Evolutionary conservation across 176 grass and related monocot species (phyloP).

Genomic region (Aegilops speltoides): DNA sequence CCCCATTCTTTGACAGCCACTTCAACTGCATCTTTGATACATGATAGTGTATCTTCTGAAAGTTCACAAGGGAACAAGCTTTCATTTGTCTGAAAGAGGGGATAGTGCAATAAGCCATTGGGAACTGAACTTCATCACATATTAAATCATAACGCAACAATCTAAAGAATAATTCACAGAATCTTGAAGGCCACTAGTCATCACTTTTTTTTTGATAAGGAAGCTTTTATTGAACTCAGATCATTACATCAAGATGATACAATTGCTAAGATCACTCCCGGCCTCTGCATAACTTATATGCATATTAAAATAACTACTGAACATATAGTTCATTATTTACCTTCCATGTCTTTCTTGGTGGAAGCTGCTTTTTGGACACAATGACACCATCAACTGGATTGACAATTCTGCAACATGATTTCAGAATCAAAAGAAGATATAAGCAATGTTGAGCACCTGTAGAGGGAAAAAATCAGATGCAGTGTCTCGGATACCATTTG

Average conservation of each 20-base stretch:
- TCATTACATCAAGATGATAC: too few species aligned
- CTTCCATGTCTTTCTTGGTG: slow-evolving; percentile 89
- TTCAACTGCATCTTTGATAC: slow-evolving; percentile 81
- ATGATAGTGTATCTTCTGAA: slow-evolving; percentile 74
- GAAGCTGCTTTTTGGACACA: slow-evolving; percentile 74
- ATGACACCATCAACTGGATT: slow-evolving; percentile 69
- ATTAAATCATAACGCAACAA: slow-evolving; percentile 19
- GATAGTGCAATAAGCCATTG: slow-evolving; percentile 18
- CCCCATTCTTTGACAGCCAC: slow-evolving; percentile 90
- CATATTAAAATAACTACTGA: slow-evolving; percentile 29
- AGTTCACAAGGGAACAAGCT: slow-evolving; percentile 94
- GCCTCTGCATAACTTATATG: background rate
- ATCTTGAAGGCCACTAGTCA: slow-evolving; percentile 9
- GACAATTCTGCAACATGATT: slow-evolving; percentile 63
- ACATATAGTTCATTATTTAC: slow-evolving; percentile 45
- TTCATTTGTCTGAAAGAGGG: slow-evolving; percentile 69
- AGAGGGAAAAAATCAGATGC: slow-evolving; percentile 4
- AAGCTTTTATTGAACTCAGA: too few species aligned
- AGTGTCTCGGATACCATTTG: slow-evolving; percentile 3
- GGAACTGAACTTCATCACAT: slow-evolving; percentile 25
- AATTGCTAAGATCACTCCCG: too few species aligned
- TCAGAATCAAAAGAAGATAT: slow-evolving; percentile 32
- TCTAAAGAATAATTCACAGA: background rate
- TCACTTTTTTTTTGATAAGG: background rate
- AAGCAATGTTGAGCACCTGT: background rate